Base-by-base conservation (phyloP, 208 protist species). In the Crithidia sp. region DNA sequence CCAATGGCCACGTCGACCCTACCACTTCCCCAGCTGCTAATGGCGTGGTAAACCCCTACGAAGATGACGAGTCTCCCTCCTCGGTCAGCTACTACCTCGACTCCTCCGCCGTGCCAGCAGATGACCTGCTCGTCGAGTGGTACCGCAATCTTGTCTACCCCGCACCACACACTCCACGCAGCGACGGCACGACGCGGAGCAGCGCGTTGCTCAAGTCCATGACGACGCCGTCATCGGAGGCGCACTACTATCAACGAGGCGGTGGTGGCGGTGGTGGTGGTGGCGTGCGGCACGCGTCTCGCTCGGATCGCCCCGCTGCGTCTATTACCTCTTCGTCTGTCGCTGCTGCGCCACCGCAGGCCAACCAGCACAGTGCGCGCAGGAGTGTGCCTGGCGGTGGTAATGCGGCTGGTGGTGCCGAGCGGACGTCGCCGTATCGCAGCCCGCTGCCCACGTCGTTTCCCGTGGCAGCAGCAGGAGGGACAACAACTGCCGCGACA, bases 61-160 rank as follows among this genome's bases (percentile, higher is more conserved):
- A 74, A 6, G 67, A 59, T 5, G 68, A 69, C 13, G 76, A 69
- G 61, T 76, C 65, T 12, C 71, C 67, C 28, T 78, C 71, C 2
- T 75, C 71, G 7, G 64, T 76, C 4, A 77, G 72, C n/a, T 70
- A 74, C 68, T 79, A 79, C 62, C 71, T 79, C 36, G 76, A 83
- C 52, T 74, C 55, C 19, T 80, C 82, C 2, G 74, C 47, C 17
- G 75, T 84, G 12, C 83, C 83, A 0, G 78, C 71, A 4, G 83
- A 84, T 28, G 67, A 70, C 54, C 57, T 87, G 45, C 40, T 87
- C 3, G 67, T 78, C 39, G 74, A 84, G 41, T 87, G 83, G 80
- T 82, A 82, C 65, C 67, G 79, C 64, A 77, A 77, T 50, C 62
- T 87, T 2, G 76, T 82, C 36, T 79, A 74, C 14, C 83, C 83